Evolutionary conservation across 2,329 filamentous ascomycete species (phyloP).

Genomic region (Metarhizium humberi): DNA sequence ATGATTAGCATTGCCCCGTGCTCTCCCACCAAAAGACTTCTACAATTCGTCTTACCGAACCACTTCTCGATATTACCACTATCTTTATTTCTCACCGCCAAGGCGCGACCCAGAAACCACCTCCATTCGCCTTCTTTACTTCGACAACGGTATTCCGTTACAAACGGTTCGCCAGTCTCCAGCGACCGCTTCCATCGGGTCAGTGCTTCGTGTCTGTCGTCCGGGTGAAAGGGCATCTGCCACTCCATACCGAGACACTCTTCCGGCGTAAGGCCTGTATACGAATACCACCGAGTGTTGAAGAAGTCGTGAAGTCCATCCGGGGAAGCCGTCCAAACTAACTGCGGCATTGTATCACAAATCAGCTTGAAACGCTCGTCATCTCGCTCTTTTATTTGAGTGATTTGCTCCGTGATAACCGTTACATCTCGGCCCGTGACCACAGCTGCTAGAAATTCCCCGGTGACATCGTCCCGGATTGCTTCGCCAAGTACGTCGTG

Average conservation of each 20-base stretch:
- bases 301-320: conserved; percentile 65
- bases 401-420: conserved; percentile 57
- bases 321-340: conserved; percentile 65
- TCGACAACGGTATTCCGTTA: conserved; percentile 61
- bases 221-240: conserved; percentile 57
- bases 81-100: conserved; percentile 57
- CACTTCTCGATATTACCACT: conserved; percentile 65
- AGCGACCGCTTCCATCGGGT: conserved; percentile 54
- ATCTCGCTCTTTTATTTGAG: conserved; percentile 58
- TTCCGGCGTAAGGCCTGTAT: conserved; percentile 57
- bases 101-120: conserved; percentile 68
- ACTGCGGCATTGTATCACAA: conserved; percentile 62
- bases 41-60: conserved; percentile 45
- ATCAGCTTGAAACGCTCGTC: conserved; percentile 68
- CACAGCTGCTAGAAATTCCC: conserved; percentile 65
- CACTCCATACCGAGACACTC: conserved; percentile 55
- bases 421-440: conserved; percentile 67
- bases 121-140: conserved; percentile 61
- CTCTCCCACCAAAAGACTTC: background rate
- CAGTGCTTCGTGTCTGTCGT: conserved; percentile 51
- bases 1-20: background rate
- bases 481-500: conserved; percentile 61
- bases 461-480: conserved; percentile 55
- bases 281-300: conserved; percentile 70
- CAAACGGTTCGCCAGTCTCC: conserved; percentile 58